A percentile compares a stretch with the other conserved stretches of the same genome.
These are phyloP conservation scores for Kluyveromyces starmeri DNA, from an alignment of 805 yeast genomes.

Conservation along the genomic window DNA sequence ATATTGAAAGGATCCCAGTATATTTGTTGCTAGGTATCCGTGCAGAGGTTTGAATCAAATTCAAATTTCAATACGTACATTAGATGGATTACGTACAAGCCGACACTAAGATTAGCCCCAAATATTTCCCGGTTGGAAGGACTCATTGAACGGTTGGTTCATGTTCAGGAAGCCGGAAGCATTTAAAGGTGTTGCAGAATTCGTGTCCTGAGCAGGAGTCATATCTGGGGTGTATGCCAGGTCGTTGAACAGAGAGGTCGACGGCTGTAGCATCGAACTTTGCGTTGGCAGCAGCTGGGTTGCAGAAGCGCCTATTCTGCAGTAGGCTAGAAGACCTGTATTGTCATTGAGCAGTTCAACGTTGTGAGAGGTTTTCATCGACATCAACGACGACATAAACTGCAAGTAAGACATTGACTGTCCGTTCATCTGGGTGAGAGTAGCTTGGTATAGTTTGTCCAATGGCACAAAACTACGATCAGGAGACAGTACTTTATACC, in stretches of 20 bases:
- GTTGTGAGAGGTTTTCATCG: conserved; percentile 15
- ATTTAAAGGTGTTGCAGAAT: neutral
- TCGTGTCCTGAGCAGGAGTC: neutral
- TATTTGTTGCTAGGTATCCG: no score
- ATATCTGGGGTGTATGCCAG: neutral
- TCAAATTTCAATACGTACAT: no score
- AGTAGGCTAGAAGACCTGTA: conserved; percentile 20
- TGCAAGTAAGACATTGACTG: conserved; percentile 10
- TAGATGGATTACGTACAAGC: no score
- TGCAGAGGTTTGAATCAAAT: no score
- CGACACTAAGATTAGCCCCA: no score
- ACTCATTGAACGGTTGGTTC: neutral
- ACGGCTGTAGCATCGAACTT: neutral
- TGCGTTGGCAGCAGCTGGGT: neutral
- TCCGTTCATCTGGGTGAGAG: conserved; percentile 11
- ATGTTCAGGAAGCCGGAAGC: conserved; percentile 1
- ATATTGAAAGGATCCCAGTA: no score
- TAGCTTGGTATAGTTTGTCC: conserved; percentile 18
- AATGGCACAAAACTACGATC: conserved; percentile 14
- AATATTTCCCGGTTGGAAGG: conserved; percentile 2
- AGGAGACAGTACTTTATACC: conserved; percentile 1
- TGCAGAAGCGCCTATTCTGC: conserved; percentile 10
- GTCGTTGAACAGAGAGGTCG: neutral
- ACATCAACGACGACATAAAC: conserved; percentile 16
- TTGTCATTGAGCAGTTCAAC: conserved; percentile 17